Evolutionary conservation across 1,139 yeast genomes (phyloP).

Genomic region (Scheffersomyces insectosa): DNA sequence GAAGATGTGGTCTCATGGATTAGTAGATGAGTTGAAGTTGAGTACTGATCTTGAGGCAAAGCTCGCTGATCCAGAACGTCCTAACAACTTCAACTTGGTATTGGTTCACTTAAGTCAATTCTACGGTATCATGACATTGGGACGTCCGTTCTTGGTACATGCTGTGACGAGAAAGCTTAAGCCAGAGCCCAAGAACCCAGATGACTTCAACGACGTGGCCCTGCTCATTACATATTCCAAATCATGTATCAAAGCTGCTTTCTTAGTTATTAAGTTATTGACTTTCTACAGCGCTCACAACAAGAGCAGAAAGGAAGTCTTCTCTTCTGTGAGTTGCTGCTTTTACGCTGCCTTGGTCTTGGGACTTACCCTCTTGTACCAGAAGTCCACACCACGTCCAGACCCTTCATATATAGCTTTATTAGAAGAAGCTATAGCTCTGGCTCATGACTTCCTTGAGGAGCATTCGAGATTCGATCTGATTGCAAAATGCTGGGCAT

Average conservation of each 20-base stretch:
- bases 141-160: conserved; percentile 49
- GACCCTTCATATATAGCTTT: conserved; percentile 11
- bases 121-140: conserved; percentile 40
- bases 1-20: conserved; percentile 36
- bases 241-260: conserved; percentile 37
- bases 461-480: not conserved
- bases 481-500: conserved; percentile 1
- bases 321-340: conserved; percentile 15
- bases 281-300: conserved; percentile 18
- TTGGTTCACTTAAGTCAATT: conserved; percentile 43
- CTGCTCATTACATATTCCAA: conserved; percentile 25
- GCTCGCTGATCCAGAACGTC: conserved; percentile 1
- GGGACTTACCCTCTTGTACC: conserved; percentile 15
- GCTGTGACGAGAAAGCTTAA: not conserved
- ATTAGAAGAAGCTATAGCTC: conserved; percentile 11
- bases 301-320: conserved; percentile 14
- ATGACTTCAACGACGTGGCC: conserved; percentile 14
- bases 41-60: conserved; percentile 12
- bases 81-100: conserved; percentile 23
- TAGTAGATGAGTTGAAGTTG: conserved; percentile 26
- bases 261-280: conserved; percentile 33
- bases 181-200: conserved; percentile 5
- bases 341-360: conserved; percentile 15
- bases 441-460: conserved; percentile 9
- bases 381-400: conserved; percentile 8